Conservation (phyloP, 805 yeast genomes). For the Spencermartinsiella europaea region DNA sequence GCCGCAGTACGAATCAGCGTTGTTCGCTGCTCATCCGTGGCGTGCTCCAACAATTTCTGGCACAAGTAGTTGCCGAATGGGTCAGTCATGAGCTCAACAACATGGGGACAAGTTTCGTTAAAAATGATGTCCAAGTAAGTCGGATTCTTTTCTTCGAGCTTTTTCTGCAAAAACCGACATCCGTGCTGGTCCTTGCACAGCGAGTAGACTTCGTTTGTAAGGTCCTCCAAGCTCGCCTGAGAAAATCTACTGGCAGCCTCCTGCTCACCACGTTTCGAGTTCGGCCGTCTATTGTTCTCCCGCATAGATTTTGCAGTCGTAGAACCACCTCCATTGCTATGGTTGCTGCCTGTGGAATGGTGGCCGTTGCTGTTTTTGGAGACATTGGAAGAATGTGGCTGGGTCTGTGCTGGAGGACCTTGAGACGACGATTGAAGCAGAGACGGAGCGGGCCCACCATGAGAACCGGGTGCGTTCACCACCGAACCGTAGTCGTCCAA, state of each 20-base stretch:
- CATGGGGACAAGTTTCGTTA: constrained; percentile 69
- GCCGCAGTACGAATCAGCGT: constrained; percentile 65
- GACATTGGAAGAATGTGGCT: too few species aligned
- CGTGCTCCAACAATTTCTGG: constrained; percentile 82
- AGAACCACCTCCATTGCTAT: not conserved
- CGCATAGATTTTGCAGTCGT: not conserved
- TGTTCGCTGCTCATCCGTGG: constrained; percentile 63
- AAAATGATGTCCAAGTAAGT: constrained; percentile 50
- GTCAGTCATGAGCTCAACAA: constrained; percentile 76
- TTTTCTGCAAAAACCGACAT: constrained; percentile 85
- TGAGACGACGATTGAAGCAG: too few species aligned
- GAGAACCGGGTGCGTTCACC: too few species aligned
- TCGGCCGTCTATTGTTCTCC: not conserved
- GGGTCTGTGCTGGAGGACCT: too few species aligned
- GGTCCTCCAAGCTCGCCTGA: constrained; percentile 42
- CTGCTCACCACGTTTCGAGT: not conserved
- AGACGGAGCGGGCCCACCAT: too few species aligned
- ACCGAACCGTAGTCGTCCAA: not conserved
- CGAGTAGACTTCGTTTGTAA: constrained; percentile 59
- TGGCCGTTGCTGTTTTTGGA: too few species aligned
- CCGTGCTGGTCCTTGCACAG: constrained; percentile 96
- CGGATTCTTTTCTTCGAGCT: constrained; percentile 51
- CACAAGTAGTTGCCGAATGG: constrained; percentile 97
- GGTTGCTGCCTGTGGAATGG: too few species aligned
- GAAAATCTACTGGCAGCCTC: constrained; percentile 22